These are phyloP conservation scores for Ogataea saltuana DNA, from an alignment of 805 yeast species.

Conservation along the genomic window DNA sequence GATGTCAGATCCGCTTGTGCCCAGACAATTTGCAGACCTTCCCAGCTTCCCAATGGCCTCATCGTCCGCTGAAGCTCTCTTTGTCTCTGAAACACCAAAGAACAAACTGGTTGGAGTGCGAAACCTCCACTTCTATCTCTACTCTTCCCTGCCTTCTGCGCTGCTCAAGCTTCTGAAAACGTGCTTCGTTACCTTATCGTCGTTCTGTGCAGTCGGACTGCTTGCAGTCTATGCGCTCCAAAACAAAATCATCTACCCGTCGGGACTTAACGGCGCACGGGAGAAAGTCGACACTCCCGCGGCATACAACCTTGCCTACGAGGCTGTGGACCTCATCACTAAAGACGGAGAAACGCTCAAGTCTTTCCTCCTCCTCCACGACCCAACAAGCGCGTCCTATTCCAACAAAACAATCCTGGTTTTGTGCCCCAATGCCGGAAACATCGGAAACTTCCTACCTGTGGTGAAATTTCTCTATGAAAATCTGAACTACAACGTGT, in stretches of 20 bases:
- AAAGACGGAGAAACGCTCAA: slow-evolving; percentile 69
- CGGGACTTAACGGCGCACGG: slow-evolving; percentile 74
- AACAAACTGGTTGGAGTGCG: background rate
- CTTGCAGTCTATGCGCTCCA: slow-evolving; percentile 63
- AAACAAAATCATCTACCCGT: slow-evolving; percentile 74
- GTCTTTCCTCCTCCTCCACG: slow-evolving; percentile 60
- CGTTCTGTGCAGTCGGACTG: slow-evolving; percentile 47
- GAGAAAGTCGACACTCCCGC: slow-evolving; percentile 77
- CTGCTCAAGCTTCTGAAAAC: slow-evolving; percentile 33
- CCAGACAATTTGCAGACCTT: too few species aligned
- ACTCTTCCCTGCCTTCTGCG: background rate
- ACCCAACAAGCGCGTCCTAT: slow-evolving; percentile 39
- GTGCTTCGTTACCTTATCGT: slow-evolving; percentile 43
- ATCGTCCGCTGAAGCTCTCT: too few species aligned
- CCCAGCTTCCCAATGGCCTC: too few species aligned
- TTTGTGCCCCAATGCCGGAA: slow-evolving; percentile 92
- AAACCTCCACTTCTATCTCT: background rate
- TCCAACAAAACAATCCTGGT: slow-evolving; percentile 70
- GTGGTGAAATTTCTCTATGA: slow-evolving; percentile 68
- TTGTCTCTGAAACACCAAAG: background rate
- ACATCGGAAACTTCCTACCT: slow-evolving; percentile 88
- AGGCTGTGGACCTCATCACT: slow-evolving; percentile 60
- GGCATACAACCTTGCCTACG: slow-evolving; percentile 62
- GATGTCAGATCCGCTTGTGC: too few species aligned
- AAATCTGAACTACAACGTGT: slow-evolving; percentile 68